A percentile compares a stretch with the other conserved stretches of the same genome.
These are phyloP conservation scores for Leishmania martiniquensis DNA, from an alignment of 208 protist species.

Conservation along the genomic window DNA sequence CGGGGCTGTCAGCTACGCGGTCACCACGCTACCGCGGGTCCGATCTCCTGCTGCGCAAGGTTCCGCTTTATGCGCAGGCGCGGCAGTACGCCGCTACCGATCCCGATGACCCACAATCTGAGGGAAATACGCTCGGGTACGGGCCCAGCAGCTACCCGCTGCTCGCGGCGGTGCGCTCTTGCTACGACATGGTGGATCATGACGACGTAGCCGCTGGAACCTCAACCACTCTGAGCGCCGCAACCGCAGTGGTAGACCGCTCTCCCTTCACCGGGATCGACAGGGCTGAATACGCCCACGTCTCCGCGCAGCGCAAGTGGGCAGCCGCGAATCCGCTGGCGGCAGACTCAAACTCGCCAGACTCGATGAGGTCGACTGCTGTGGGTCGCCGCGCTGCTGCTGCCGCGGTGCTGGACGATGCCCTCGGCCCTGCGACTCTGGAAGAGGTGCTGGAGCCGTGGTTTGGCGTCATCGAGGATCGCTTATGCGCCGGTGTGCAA, in stretches of 20 bases:
- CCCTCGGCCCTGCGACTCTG: slow-evolving; percentile 21
- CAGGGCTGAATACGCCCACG: slow-evolving; percentile 16
- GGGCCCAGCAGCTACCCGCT: slow-evolving; percentile 55
- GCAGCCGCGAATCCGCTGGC: background rate
- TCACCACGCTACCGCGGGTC: slow-evolving; percentile 36
- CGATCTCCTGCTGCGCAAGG: slow-evolving; percentile 56
- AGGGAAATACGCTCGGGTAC: slow-evolving; percentile 65
- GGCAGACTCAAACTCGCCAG: background rate
- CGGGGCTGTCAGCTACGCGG: background rate
- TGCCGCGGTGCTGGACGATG: slow-evolving; percentile 18
- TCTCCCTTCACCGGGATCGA: slow-evolving; percentile 34
- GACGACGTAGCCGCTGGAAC: background rate
- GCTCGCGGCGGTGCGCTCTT: slow-evolving; percentile 28
- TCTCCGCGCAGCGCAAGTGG: slow-evolving; percentile 31
- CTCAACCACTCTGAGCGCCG: background rate
- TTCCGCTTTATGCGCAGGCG: slow-evolving; percentile 57
- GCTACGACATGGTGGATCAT: slow-evolving; percentile 12
- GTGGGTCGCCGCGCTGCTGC: slow-evolving; percentile 21
- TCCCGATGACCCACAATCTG: slow-evolving; percentile 41
- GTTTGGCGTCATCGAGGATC: slow-evolving; percentile 31
- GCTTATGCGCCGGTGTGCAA: slow-evolving; percentile 4
- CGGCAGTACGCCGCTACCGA: slow-evolving; percentile 29
- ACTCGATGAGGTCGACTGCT: background rate
- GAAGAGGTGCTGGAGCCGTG: slow-evolving; percentile 30
- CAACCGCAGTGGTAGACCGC: slow-evolving; percentile 6